A percentile compares a stretch with the other conserved stretches of the same genome.
These are phyloP conservation scores for Martiniozyma asiatica DNA, from an alignment of 1,139 yeast genomes.

Conservation along the genomic window DNA sequence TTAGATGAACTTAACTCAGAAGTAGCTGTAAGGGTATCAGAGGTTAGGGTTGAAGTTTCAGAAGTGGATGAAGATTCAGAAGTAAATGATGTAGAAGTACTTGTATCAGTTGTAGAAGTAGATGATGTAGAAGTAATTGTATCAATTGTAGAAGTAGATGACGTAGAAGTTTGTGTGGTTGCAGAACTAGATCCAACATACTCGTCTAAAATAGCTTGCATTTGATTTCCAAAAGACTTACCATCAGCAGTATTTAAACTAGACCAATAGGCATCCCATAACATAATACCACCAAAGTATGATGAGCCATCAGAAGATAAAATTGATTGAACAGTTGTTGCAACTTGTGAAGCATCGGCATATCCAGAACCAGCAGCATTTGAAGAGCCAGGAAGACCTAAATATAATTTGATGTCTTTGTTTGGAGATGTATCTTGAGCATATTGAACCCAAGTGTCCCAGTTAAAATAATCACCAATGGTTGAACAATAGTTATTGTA, in stretches of 20 bases:
- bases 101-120: slow-evolving; percentile 19
- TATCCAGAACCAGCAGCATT: slow-evolving; percentile 46
- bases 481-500: slow-evolving; percentile 80
- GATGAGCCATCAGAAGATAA: slow-evolving; percentile 20
- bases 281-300: slow-evolving; percentile 69
- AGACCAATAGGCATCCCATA: slow-evolving; percentile 90
- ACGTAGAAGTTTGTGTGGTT: slow-evolving; percentile 8
- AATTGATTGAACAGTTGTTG: slow-evolving; percentile 25
- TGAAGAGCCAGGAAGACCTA: slow-evolving; percentile 40
- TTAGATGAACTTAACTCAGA: background rate
- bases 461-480: slow-evolving; percentile 47
- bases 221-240: slow-evolving; percentile 23
- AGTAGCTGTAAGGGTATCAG: slow-evolving; percentile 15
- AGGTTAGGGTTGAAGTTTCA: slow-evolving; percentile 15
- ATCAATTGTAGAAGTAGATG: slow-evolving; percentile 8
- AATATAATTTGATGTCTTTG: slow-evolving; percentile 42
- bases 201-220: slow-evolving; percentile 27
- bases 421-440: slow-evolving; percentile 59
- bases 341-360: slow-evolving; percentile 32
- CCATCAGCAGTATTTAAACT: slow-evolving; percentile 35
- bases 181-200: slow-evolving; percentile 12
- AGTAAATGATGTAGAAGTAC: slow-evolving; percentile 9
- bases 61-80: slow-evolving; percentile 15
- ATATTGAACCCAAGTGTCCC: slow-evolving; percentile 70
- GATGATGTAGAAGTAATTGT: slow-evolving; percentile 17